phyloP scores from a whole-genome alignment of 2,329 filamentous ascomycete genomes.

The Fusarium vanettenii region DNA sequence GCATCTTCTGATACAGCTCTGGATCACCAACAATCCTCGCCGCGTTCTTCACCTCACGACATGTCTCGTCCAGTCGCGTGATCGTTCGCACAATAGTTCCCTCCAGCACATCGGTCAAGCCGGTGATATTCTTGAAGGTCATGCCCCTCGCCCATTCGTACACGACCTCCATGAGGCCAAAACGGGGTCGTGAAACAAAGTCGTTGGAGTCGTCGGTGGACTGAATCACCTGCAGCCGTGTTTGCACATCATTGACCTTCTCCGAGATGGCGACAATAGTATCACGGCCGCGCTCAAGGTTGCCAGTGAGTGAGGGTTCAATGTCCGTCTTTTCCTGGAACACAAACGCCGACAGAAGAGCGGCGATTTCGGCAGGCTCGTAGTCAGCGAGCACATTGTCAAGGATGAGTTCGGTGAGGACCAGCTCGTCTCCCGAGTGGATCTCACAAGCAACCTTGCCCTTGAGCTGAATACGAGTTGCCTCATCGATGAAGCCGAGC shows the following conservation, averaged over 20 bases:
- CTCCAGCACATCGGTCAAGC: conserved; percentile 94
- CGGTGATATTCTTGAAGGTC: conserved; percentile 98
- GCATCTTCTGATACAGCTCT: conserved; percentile 94
- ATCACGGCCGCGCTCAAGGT: conserved; percentile 83
- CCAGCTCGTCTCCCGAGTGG: conserved; percentile 95
- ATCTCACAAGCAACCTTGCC: conserved; percentile 99
- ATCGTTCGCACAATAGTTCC: conserved; percentile 97
- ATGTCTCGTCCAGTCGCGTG: conserved; percentile 93
- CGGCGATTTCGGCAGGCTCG: conserved; percentile 96
- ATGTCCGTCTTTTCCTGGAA: conserved; percentile 96
- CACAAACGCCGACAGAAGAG: conserved; percentile 91
- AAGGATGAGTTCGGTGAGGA: conserved; percentile 93
- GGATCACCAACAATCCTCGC: conserved; percentile 96
- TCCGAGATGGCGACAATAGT: conserved; percentile 92
- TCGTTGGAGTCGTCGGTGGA: conserved; percentile 92
- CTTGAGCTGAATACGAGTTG: conserved; percentile 90
- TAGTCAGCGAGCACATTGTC: conserved; percentile 97
- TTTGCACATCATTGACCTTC: conserved; percentile 91
- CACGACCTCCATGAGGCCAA: conserved; percentile 96
- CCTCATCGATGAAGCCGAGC: conserved; percentile 89
- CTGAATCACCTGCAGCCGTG: conserved; percentile 90
- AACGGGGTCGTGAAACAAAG: conserved; percentile 86
- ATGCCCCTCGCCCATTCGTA: conserved; percentile 99
- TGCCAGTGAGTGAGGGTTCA: conserved; percentile 82
- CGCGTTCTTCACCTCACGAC: conserved; percentile 96